Base-by-base conservation (phyloP, 257 asterid genomes). In the Petunia secreta region DNA sequence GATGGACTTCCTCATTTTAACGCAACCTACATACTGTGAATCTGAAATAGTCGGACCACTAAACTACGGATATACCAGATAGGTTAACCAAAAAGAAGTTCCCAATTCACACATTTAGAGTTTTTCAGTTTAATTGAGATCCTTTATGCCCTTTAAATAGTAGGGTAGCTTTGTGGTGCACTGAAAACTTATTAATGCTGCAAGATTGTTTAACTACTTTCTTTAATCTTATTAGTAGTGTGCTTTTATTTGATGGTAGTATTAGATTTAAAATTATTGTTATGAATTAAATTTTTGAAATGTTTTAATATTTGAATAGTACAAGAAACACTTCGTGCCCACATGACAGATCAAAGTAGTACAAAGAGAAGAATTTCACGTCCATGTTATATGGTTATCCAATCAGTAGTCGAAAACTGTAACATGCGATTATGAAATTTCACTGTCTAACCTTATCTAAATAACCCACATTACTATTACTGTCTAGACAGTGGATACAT, bases 381-480 rank as follows among this genome's bases (percentile, higher is more conserved):
- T 5, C 3, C 25, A 34, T 11, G 1, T 54, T 5, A 54, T 54
- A 16, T 54, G 60, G 60, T 54, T 4, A 71, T 25, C 62, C 77
- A 73, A 73, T 50, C 62, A 50, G 11, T 73, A 71, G 34, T 34
- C 34, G 77, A 34, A 71, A 11, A 34, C 10, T 34, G 62, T 71
- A 71, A 48, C 46, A 59, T 46, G 5, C 60, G 25, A 71, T 48
- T 71, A 71, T 34, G 44, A 25, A 43, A 4, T 5, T 59, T 71
- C 13, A 71, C 3, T 60, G 2, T 1, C 15, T 52, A 52, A 52
- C 57, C 8, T 52, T 50, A 71, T 34, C 46, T 25, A 25, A 11
- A 1, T 50, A 71, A 48, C 77, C 46, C 11, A 48, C 60, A 48
- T 48, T 71, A 9, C 11, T 59, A 54, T 10, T 54, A 10, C n/a